Evolutionary conservation across 805 yeast genomes (phyloP).

Genomic region (Debaryomyces hansenii): DNA sequence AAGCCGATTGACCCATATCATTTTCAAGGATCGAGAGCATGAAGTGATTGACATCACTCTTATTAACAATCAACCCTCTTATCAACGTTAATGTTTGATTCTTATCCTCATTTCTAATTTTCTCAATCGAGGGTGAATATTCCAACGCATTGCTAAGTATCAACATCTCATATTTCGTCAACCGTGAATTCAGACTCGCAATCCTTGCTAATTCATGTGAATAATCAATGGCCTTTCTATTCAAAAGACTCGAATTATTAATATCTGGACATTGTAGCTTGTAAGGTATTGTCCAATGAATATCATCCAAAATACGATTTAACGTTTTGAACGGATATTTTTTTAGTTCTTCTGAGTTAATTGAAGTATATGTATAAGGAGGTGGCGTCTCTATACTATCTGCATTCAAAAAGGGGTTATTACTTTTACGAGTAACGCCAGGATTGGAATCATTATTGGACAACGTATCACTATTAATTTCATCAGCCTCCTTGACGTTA

Average conservation of each 20-base stretch:
- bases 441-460: not conserved
- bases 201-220: constrained; percentile 18
- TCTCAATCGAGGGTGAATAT: constrained; percentile 33
- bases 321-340: constrained; percentile 56
- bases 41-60: constrained; percentile 27
- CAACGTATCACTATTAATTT: not conserved
- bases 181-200: constrained; percentile 7
- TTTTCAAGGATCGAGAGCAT: constrained; percentile 26
- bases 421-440: not conserved
- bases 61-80: constrained; percentile 32
- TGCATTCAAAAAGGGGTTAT: constrained; percentile 1
- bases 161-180: constrained; percentile 19
- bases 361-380: constrained; percentile 9
- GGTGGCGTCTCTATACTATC: constrained; percentile 4
- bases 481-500: not conserved
- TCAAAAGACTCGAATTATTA: constrained; percentile 20
- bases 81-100: constrained; percentile 21
- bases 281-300: constrained; percentile 36
- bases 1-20: constrained; percentile 15
- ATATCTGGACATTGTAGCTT: constrained; percentile 5
- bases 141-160: constrained; percentile 36
- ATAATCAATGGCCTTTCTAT: constrained; percentile 38
- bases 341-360: constrained; percentile 7
- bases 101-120: constrained; percentile 12
- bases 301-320: constrained; percentile 66